phyloP scores from a whole-genome alignment of 2,329 filamentous ascomycete genomes.

The Elsinoe ampelina region DNA sequence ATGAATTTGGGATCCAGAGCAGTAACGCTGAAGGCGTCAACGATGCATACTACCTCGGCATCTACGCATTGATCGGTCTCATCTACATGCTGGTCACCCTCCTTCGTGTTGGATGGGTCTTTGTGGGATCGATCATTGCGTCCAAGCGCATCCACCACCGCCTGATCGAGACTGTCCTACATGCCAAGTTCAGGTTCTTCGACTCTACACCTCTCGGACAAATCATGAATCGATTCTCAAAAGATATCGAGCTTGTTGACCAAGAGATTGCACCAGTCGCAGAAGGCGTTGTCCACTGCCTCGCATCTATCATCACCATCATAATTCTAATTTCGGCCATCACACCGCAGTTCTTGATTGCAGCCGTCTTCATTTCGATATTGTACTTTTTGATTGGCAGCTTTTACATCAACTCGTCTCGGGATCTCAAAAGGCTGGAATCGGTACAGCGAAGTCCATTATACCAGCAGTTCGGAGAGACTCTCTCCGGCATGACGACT shows the following conservation, averaged over 20 bases:
- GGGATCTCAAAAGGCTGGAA: conserved; percentile 89
- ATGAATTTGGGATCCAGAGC: conserved; percentile 13
- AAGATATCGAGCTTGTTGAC: conserved; percentile 88
- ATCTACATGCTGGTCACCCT: conserved; percentile 74
- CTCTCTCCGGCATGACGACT: conserved; percentile 85
- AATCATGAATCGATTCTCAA: conserved; percentile 97
- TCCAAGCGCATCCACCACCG: conserved; percentile 74
- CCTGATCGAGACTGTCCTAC: conserved; percentile 68
- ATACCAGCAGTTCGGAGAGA: conserved; percentile 97
- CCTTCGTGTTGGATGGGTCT: conserved; percentile 75
- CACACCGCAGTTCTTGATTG: conserved; percentile 83
- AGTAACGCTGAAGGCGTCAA: conserved; percentile 45
- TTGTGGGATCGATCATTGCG: conserved; percentile 81
- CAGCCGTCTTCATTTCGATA: conserved; percentile 71
- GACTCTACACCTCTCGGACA: conserved; percentile 92
- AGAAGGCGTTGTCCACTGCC: conserved; percentile 61
- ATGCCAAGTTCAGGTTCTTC: conserved; percentile 95
- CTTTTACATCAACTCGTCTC: conserved; percentile 86
- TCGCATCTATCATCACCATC: conserved; percentile 69
- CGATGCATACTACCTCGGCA: conserved; percentile 68
- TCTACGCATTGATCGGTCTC: conserved; percentile 74
- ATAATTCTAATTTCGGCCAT: conserved; percentile 78
- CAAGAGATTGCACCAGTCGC: conserved; percentile 92
- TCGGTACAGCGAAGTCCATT: conserved; percentile 88
- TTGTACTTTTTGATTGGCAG: conserved; percentile 75